Percentiles rank a stretch among this genome's conserved stretches.
phyloP scores from a whole-genome alignment of 2,329 filamentous ascomycete species.

The Colletotrichum echinochloae region DNA sequence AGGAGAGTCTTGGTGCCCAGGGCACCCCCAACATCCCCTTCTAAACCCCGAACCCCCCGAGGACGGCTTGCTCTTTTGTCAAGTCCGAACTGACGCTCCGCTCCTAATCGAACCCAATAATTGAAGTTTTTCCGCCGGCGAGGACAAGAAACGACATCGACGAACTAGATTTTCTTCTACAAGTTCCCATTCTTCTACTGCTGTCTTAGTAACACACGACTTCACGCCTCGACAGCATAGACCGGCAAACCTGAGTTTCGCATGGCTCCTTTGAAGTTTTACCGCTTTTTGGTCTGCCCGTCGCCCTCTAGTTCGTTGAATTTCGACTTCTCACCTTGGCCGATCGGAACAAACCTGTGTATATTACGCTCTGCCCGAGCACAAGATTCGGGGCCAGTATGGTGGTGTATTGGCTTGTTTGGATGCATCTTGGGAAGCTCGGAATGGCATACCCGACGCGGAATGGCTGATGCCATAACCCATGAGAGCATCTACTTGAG shows the following conservation, averaged over 20 bases:
- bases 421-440: constrained; percentile 38
- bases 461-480: constrained; percentile 23
- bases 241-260: constrained; percentile 18
- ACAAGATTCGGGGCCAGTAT: constrained; percentile 24
- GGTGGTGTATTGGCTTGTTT: constrained; percentile 36
- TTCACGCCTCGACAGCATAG: constrained; percentile 36
- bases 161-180: constrained; percentile 33
- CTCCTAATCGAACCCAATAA: constrained; percentile 43
- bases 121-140: constrained; percentile 36
- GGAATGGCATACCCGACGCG: constrained; percentile 32
- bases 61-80: constrained; percentile 27
- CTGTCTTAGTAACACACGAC: constrained; percentile 42
- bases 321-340: constrained; percentile 31
- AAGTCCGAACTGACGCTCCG: constrained; percentile 42
- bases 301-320: constrained; percentile 32
- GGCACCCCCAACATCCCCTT: constrained; percentile 73
- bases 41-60: constrained; percentile 54
- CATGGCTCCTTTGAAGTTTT: constrained; percentile 11
- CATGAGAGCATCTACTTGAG: constrained; percentile 29
- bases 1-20: constrained; percentile 70
- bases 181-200: constrained; percentile 37
- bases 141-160: constrained; percentile 33
- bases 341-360: constrained; percentile 32
- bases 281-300: constrained; percentile 14
- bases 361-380: constrained; percentile 41